A percentile compares a stretch with the other conserved stretches of the same genome.
These are phyloP conservation scores for Penicillium malachiteum DNA, from an alignment of 495 filamentous ascomycete species.

Conservation along the genomic window DNA sequence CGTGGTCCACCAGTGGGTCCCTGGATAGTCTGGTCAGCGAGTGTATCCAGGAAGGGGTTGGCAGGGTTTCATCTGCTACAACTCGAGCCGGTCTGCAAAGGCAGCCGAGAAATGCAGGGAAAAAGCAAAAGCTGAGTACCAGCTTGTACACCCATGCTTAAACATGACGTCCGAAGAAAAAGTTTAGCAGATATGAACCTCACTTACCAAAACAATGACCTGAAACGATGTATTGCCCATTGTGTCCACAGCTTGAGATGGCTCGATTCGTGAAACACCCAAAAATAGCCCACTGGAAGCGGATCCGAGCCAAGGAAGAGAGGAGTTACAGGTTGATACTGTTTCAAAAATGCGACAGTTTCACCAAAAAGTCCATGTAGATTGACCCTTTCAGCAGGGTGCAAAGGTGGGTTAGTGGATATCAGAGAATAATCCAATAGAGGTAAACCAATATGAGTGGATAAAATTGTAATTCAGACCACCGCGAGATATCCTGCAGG, in stretches of 20 bases:
- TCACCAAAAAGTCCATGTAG: slow-evolving; percentile 3
- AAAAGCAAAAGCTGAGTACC: neutral
- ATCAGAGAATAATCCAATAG: too few relatives aligned
- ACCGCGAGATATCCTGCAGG: neutral
- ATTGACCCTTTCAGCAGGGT: neutral
- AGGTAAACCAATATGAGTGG: neutral
- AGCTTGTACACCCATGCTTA: neutral
- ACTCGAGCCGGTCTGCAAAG: slow-evolving; percentile 12
- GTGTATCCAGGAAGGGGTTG: neutral
- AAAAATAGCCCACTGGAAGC: too few relatives aligned
- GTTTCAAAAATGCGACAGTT: slow-evolving; percentile 8
- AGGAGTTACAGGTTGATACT: too few relatives aligned
- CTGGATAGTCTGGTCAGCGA: slow-evolving; percentile 48
- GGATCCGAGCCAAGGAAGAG: too few relatives aligned
- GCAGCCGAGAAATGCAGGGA: neutral
- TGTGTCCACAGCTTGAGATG: neutral
- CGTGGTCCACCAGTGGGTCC: slow-evolving; percentile 87
- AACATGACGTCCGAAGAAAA: neutral
- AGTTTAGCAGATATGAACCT: slow-evolving; percentile 8
- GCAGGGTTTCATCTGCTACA: slow-evolving; percentile 21
- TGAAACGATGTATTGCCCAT: slow-evolving; percentile 58
- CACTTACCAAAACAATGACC: slow-evolving; percentile 77
- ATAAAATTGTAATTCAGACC: slow-evolving; percentile 10
- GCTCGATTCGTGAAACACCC: neutral
- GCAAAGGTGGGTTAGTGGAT: too few relatives aligned